Evolutionary conservation across 2,329 filamentous ascomycete species (phyloP).

Genomic region (Massarina eburnea): DNA sequence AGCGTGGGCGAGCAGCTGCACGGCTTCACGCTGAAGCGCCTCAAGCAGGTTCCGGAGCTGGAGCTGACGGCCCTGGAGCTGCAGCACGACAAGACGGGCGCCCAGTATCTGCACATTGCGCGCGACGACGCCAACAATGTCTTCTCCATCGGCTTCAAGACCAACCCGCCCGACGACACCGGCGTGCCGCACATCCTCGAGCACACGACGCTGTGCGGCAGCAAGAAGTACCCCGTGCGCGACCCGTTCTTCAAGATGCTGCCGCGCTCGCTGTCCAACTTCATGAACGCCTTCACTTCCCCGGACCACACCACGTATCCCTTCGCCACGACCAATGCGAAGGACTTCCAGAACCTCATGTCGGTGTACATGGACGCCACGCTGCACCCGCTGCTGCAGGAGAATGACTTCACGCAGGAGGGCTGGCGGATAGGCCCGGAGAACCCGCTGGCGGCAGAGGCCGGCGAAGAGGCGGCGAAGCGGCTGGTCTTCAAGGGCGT

Average conservation of each 20-base stretch:
- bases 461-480: constrained; percentile 57
- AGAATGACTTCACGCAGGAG: constrained; percentile 92
- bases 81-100: constrained; percentile 91
- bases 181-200: constrained; percentile 96
- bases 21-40: constrained; percentile 86
- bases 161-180: constrained; percentile 94
- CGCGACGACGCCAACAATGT: constrained; percentile 98
- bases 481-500: constrained; percentile 93
- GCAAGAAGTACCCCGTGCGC: constrained; percentile 95
- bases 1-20: constrained; percentile 82
- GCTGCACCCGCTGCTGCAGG: constrained; percentile 82
- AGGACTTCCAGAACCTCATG: constrained; percentile 95
- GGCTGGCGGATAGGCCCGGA: constrained; percentile 95
- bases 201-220: constrained; percentile 95
- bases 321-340: constrained; percentile 92
- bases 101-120: constrained; percentile 93
- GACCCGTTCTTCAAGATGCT: constrained; percentile 99
- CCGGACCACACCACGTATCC: constrained; percentile 97
- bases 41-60: constrained; percentile 91
- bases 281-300: constrained; percentile 98
- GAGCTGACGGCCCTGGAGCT: constrained; percentile 89
- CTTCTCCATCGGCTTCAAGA: constrained; percentile 99
- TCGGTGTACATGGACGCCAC: constrained; percentile 97
- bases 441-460: constrained; percentile 63
- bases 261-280: constrained; percentile 95